Percentiles rank a stretch among this genome's conserved stretches.
phyloP scores from a whole-genome alignment of 148 eudicot genomes.

The Cornus kousa region DNA sequence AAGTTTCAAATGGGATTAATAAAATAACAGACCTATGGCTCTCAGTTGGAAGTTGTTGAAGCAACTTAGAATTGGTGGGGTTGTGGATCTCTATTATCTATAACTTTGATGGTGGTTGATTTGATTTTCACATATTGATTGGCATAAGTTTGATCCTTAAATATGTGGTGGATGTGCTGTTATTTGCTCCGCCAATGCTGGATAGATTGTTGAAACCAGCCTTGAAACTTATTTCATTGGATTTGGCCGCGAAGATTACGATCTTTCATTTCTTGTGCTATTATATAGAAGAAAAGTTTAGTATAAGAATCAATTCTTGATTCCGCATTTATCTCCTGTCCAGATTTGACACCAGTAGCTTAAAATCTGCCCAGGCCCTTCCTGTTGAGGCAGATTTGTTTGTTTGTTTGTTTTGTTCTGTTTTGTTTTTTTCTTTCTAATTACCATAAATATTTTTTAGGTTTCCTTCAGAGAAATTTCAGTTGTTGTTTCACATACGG shows the following conservation, averaged over 20 bases:
- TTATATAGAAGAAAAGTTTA: too few relatives aligned
- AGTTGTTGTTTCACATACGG: neutral
- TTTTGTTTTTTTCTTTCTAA: neutral
- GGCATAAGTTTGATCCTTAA: neutral
- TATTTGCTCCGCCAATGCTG: neutral
- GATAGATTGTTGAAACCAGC: neutral
- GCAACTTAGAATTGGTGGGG: neutral
- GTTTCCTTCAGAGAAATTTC: neutral
- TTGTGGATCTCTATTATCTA: neutral
- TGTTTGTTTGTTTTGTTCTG: too few relatives aligned
- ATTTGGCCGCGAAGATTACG: neutral
- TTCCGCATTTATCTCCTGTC: neutral
- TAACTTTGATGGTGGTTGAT: neutral
- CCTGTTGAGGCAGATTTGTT: neutral
- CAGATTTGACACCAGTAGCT: neutral
- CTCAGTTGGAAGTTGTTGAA: neutral
- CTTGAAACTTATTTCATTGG: conserved; percentile 2
- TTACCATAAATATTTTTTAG: neutral
- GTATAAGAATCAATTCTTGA: neutral
- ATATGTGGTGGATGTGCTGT: neutral
- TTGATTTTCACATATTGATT: neutral
- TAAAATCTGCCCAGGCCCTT: neutral
- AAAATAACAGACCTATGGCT: neutral
- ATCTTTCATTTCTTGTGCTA: neutral
- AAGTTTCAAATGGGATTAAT: neutral